A percentile compares a stretch with the other conserved stretches of the same genome.
These are phyloP conservation scores for Cutaneotrichosporon daszewskae DNA, from an alignment of 1,284 basidiomycete genomes.

Conservation along the genomic window DNA sequence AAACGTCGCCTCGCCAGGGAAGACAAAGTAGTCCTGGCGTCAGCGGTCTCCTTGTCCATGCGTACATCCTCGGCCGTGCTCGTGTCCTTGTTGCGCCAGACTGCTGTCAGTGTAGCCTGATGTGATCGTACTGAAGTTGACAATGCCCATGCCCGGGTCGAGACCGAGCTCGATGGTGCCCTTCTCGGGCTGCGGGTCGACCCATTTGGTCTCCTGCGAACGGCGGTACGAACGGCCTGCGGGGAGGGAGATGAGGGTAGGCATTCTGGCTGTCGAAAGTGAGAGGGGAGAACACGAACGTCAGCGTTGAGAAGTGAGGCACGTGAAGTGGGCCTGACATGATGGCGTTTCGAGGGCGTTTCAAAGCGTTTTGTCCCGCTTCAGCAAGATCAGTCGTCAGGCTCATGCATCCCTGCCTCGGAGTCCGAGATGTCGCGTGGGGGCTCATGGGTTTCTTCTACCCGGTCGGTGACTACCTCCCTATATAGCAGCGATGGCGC, in stretches of 20 bases:
- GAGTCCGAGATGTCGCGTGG: too few relatives aligned
- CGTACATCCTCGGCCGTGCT: slow-evolving; percentile 37
- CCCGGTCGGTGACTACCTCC: too few relatives aligned
- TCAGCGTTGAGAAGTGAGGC: too few relatives aligned
- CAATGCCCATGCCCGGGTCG: slow-evolving; percentile 42
- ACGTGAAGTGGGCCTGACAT: too few relatives aligned
- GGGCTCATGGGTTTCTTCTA: too few relatives aligned
- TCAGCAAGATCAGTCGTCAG: too few relatives aligned
- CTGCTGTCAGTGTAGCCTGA: slow-evolving; percentile 14
- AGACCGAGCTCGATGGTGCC: slow-evolving; percentile 37
- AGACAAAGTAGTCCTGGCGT: slow-evolving; percentile 42
- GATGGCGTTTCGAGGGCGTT: too few relatives aligned
- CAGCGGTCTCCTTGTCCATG: background rate
- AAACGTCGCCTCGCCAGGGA: slow-evolving; percentile 47
- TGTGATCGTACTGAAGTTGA: slow-evolving; percentile 33
- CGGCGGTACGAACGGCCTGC: slow-evolving; percentile 41
- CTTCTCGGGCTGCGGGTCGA: slow-evolving; percentile 44
- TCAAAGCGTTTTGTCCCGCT: too few relatives aligned
- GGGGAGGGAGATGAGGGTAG: slow-evolving; percentile 35
- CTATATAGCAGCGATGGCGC: too few relatives aligned
- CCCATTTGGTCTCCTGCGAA: slow-evolving; percentile 35
- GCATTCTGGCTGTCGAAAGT: too few relatives aligned
- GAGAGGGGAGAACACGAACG: too few relatives aligned
- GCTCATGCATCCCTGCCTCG: too few relatives aligned
- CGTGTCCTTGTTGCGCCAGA: slow-evolving; percentile 36